Evolutionary conservation across 148 eudicot genomes (phyloP).

Genomic region (Camellia lanceoleosa): DNA sequence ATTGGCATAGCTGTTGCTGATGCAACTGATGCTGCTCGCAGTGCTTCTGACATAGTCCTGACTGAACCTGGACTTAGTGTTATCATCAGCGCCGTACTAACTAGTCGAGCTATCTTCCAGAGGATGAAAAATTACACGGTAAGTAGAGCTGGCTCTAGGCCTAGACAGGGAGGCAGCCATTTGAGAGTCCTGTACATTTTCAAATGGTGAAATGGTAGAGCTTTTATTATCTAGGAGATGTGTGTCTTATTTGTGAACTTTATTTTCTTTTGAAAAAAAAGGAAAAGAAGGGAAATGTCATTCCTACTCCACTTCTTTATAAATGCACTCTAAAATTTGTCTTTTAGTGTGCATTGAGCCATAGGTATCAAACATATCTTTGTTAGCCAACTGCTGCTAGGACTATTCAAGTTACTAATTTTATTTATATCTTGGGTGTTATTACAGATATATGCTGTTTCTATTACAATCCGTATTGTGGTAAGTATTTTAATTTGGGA

Average conservation of each 20-base stretch:
- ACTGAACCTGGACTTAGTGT: conserved; percentile 84
- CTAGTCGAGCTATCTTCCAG: conserved; percentile 77
- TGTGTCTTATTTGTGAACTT: no score
- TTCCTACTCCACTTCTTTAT: no score
- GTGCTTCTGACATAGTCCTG: conserved; percentile 79
- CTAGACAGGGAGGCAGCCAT: no score
- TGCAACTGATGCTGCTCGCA: conserved; percentile 88
- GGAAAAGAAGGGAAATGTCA: no score
- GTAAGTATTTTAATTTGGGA: conserved; percentile 29
- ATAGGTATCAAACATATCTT: no score
- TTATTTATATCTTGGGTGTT: conserved; percentile 2
- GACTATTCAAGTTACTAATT: not conserved
- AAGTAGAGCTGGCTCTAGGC: not conserved
- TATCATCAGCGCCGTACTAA: conserved; percentile 75
- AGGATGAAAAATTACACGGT: conserved; percentile 85
- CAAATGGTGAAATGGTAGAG: no score
- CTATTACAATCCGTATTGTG: conserved; percentile 56
- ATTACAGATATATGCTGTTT: conserved; percentile 59
- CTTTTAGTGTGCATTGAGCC: no score
- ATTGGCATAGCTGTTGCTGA: conserved; percentile 84
- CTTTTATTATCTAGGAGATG: no score
- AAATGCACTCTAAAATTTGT: no score
- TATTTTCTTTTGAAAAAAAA: no score
- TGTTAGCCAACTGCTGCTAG: not conserved
- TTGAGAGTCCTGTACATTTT: no score